Conservation (phyloP, 2,329 filamentous ascomycete species). For the Chrysoporthe deuterocubensis region DNA sequence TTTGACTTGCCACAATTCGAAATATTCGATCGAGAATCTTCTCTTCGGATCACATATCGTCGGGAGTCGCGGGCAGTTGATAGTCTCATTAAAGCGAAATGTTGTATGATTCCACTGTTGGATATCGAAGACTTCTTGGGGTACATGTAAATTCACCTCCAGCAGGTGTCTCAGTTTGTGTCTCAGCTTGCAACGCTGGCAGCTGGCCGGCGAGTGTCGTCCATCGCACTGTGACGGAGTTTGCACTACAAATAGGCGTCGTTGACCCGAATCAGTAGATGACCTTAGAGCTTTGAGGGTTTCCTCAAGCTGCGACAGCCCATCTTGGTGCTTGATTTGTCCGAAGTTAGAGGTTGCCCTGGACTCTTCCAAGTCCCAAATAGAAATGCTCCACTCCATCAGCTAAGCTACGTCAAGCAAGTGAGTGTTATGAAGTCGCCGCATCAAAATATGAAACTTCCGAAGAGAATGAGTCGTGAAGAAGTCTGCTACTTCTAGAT, state of each 20-base stretch:
- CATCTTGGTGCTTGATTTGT: neutral
- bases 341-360: neutral
- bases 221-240: neutral
- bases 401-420: neutral
- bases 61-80: conserved; percentile 22
- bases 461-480: neutral
- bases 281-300: neutral
- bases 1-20: conserved; percentile 17
- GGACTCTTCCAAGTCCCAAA: neutral
- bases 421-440: neutral
- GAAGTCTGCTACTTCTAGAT: neutral
- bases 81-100: conserved; percentile 23
- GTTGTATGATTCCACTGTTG: conserved; percentile 23
- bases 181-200: neutral
- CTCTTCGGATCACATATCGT: conserved; percentile 3
- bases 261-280: neutral
- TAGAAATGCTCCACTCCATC: neutral
- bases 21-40: conserved; percentile 18
- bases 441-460: neutral
- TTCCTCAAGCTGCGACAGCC: neutral
- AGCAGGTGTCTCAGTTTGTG: neutral
- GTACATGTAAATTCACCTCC: neutral
- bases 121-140: conserved; percentile 8
- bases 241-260: neutral
- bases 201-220: neutral